Evolutionary conservation across 139 green algal genomes (phyloP), one percentile per base, ranked within the genome.

Genomic region (Micromonas commoda): DNA sequence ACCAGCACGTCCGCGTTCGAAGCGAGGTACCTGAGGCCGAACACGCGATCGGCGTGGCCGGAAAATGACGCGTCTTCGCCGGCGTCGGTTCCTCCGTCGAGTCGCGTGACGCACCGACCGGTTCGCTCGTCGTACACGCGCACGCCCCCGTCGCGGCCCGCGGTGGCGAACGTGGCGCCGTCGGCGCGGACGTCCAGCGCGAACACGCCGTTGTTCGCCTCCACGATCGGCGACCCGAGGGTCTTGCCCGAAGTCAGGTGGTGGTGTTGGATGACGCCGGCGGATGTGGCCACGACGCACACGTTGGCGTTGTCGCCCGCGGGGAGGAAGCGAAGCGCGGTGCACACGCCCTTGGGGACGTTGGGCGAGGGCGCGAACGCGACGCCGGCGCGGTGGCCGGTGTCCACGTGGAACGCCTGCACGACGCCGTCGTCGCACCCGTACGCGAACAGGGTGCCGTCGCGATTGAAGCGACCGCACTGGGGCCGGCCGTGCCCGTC

Each of bases 91-190:
- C n/a, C n/a, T n/a, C n/a, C n/a, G n/a, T n/a, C n/a, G n/a, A n/a
- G n/a, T n/a, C n/a, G n/a, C n/a, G n/a, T n/a, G n/a, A n/a, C n/a
- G n/a, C n/a, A n/a, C n/a, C n/a, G n/a, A n/a, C n/a, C n/a, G n/a
- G 45, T 80, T 4, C 19, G 37, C 28, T 89, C 87, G 37, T 89
- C 85, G 51, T 91, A 91, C 35, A 87, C 80, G 23, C 85, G 87
- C 20, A 91, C 79, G 1, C 64, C 34, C 0, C 19, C n/a, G 38
- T 91, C 87, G 0, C 61, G 61, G 57, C 87, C 87, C 13, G 81
- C 80, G 2, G 83, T 80, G 3, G 81, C 85, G 64, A 85, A 88
- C 28, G 26, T 24, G 5, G 9, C n/a, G 23, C 77, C 77, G 31
- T 79, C 51, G 29, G 6, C 31, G 23, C 67, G 67, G 51, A 68